Conservation (phyloP, 495 filamentous ascomycete species). For the Collariella sp. region DNA sequence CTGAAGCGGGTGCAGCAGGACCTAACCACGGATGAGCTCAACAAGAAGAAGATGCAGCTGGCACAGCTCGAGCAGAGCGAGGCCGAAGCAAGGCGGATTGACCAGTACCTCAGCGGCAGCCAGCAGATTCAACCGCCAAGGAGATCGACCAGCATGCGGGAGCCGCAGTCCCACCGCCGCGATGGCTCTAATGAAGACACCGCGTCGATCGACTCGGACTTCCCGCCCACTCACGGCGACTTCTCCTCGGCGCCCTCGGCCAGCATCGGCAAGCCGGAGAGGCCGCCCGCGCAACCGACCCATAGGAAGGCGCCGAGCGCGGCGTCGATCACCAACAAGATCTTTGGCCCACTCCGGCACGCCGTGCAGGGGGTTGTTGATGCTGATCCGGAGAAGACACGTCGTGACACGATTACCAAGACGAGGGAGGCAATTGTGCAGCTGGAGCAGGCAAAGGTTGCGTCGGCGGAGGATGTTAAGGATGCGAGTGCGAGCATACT, state of each 20-base stretch:
- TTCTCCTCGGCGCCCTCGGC: constrained; percentile 51
- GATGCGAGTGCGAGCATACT: constrained; percentile 80
- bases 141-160: constrained; percentile 53
- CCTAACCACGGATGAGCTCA: constrained; percentile 86
- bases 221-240: constrained; percentile 81
- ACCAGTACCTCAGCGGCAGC: constrained; percentile 73
- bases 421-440: constrained; percentile 67
- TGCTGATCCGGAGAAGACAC: constrained; percentile 84
- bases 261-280: constrained; percentile 46
- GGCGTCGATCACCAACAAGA: constrained; percentile 78
- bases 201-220: constrained; percentile 85
- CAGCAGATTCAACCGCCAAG: constrained; percentile 51
- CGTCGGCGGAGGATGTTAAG: constrained; percentile 80
- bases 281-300: constrained; percentile 28
- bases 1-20: constrained; percentile 94
- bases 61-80: constrained; percentile 84
- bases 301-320: constrained; percentile 69
- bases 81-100: constrained; percentile 81
- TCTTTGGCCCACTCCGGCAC: constrained; percentile 92
- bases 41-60: constrained; percentile 68
- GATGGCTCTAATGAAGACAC: constrained; percentile 56
- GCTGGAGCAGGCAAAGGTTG: constrained; percentile 81
- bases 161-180: constrained; percentile 39
- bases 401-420: constrained; percentile 90
- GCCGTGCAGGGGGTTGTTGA: constrained; percentile 94